Base-by-base conservation (phyloP, 2,329 filamentous ascomycete genomes). In the Penicillium sp. region DNA sequence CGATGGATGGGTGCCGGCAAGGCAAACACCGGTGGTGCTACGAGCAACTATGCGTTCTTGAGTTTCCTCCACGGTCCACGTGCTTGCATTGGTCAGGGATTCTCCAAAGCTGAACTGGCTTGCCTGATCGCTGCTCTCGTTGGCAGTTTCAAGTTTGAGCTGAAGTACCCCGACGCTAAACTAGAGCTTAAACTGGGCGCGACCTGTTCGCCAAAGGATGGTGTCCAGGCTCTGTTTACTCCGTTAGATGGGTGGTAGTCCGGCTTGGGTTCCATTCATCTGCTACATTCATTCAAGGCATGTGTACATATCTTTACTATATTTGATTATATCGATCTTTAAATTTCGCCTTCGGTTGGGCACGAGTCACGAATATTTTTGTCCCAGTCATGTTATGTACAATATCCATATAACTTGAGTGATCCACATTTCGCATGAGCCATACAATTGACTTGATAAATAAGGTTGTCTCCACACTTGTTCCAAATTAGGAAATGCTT, bases 31-130 rank as follows among this genome's bases (percentile, higher is more conserved):
- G 91, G 91, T 7, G 90, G 90, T 9, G 88, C 91, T 1, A 79
- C 81, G 16, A 91, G 83, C 63, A 95, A 93, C 73, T 96, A 89
- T 71, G 84, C 88, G 1, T 88, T 89, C 67, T 71, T 93, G 75
- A 93, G 91, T 0, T 96, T 96, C 75, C 73, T 96, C 57, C 91
- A 96, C 71, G 93, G 93, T 0, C 92, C 92, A 2, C 80, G 92
- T 53, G 90, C 88, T 69, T 96, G 93, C 70, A 96, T 96, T 65
- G 93, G 92, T 0, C 84, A 88, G 73, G 81, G 81, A 2, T 96
- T 96, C 75, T 90, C 93, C 0, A 88, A 86, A 70, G 86, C 88
- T 0, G 93, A 97, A 79, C 90, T 96, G 74, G 91, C 91, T 9
- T 93, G 89, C 69, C 76, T 97, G 61, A 71, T 97, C 47, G 92